phyloP scores from a whole-genome alignment of 805 yeast species.

The Starmerella davenportii region DNA sequence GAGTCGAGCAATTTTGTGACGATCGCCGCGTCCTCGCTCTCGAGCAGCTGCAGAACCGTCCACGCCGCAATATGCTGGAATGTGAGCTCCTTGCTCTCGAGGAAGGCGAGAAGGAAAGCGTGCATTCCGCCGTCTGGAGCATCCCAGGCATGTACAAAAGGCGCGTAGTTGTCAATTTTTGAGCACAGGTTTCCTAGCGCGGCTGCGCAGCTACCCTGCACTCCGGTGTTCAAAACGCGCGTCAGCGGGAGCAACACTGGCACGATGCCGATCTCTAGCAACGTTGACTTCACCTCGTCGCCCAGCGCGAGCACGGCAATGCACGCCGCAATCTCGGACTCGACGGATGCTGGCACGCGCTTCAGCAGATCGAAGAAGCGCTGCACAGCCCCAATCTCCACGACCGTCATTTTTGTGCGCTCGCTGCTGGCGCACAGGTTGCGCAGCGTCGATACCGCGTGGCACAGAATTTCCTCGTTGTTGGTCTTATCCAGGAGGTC shows the following conservation, averaged over 20 bases:
- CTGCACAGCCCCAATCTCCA: conserved; percentile 89
- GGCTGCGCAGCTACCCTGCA: conserved; percentile 96
- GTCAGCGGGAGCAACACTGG: conserved; percentile 87
- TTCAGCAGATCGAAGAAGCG: conserved; percentile 73
- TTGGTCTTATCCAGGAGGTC: conserved; percentile 55
- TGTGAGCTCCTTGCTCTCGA: conserved; percentile 71
- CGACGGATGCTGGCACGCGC: conserved; percentile 76
- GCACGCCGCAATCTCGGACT: conserved; percentile 91
- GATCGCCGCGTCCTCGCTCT: conserved; percentile 56
- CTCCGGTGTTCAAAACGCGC: conserved; percentile 72
- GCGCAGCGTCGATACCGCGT: conserved; percentile 88
- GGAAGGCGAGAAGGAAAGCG: conserved; percentile 64
- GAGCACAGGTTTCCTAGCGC: conserved; percentile 92
- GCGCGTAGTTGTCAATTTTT: conserved; percentile 65
- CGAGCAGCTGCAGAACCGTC: conserved; percentile 86
- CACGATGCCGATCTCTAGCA: conserved; percentile 66
- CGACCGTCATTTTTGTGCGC: conserved; percentile 73
- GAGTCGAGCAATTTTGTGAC: conserved; percentile 20
- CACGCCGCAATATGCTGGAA: conserved; percentile 96
- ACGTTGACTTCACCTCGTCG: conserved; percentile 74
- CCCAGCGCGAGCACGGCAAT: conserved; percentile 92
- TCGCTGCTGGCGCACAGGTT: conserved; percentile 92
- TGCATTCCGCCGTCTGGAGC: conserved; percentile 69
- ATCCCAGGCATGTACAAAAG: conserved; percentile 62
- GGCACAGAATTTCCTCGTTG: conserved; percentile 94